phyloP scores from a whole-genome alignment of 2,329 filamentous ascomycete species.

The Colletotrichum sp. region DNA sequence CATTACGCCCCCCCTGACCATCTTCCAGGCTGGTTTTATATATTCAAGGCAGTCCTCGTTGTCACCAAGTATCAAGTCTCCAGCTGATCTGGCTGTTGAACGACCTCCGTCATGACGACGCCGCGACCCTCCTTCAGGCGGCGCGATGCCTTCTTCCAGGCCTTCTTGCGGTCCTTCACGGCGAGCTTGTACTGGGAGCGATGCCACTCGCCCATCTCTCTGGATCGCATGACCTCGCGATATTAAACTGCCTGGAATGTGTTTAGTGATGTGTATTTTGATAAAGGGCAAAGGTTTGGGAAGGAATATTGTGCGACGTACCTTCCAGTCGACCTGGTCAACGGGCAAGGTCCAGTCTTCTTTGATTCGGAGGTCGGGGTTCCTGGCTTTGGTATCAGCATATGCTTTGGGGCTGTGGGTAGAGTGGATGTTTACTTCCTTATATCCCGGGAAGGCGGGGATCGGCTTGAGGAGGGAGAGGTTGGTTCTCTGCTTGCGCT shows the following conservation, averaged over 20 bases:
- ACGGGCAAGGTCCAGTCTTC: rapidly evolving
- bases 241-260: rapidly evolving
- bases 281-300: too few relatives aligned
- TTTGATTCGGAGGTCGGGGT: background rate
- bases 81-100: background rate
- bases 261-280: background rate
- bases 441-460: background rate
- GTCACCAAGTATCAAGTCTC: background rate
- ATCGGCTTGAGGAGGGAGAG: background rate
- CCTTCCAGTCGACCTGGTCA: background rate
- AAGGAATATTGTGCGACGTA: background rate
- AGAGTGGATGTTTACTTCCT: background rate
- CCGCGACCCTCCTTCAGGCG: background rate
- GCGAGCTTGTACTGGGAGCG: background rate
- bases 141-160: background rate
- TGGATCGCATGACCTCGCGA: background rate
- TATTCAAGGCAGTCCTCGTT: background rate
- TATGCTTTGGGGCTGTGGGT: background rate
- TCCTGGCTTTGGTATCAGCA: background rate
- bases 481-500: background rate
- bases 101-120: background rate
- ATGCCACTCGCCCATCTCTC: background rate
- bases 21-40: background rate
- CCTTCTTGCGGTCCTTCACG: background rate
- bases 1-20: background rate